Evolutionary conservation across 1,284 basidiomycete genomes (phyloP), one percentile per base, ranked within the genome.

Genomic region (Coniferiporia sulphurascens): DNA sequence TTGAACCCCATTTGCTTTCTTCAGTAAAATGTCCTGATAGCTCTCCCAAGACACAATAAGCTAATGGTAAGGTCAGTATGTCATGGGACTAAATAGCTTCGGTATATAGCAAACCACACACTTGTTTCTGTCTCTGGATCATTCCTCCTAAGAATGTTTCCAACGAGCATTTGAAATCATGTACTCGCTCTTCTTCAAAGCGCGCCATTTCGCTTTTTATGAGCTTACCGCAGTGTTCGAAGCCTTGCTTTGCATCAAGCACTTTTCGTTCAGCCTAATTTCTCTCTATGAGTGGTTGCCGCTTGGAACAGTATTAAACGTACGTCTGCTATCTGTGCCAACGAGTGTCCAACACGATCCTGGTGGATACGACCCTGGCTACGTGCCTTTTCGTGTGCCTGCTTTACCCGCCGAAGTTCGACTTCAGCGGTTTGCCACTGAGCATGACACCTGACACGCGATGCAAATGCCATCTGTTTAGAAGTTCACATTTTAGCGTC

Each of bases 161-260:
- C 59, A 96, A 71, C 1, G 86, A 80, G 36, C 79, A 76, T 70
- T 92, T 93, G 71, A 96, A 93, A 68, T 96, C 93, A 50, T 92
- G 86, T 34, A 98, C 84, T 48, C 95, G 84, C 73, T 98, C 95
- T 68, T 87, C 82, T 74, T 99, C 96, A 69, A 99, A 98, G 36
- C 95, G 78, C n/a, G 85, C 86, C 67, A 97, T 87, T 74, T 99
- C 97, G 3, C 81, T 75, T 74, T 98, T 98, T 68, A 95, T 88
- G 27, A 97, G 76, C 64, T 87, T 87, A 32, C 93, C 90, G 5
- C 91, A 88, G 34, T 89, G 83, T 49, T 98, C 94, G 69, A 93
- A 99, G 63, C 97, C 92, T 56, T 86, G 83, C 66, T 90, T 89
- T 0, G 88, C 81, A 53, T 95, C 93, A 50, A 90, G 73, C 3